A percentile compares a stretch with the other conserved stretches of the same genome.
These are phyloP conservation scores for Eugenia klotzschiana DNA, from an alignment of 441 rosid species.

Conservation along the genomic window DNA sequence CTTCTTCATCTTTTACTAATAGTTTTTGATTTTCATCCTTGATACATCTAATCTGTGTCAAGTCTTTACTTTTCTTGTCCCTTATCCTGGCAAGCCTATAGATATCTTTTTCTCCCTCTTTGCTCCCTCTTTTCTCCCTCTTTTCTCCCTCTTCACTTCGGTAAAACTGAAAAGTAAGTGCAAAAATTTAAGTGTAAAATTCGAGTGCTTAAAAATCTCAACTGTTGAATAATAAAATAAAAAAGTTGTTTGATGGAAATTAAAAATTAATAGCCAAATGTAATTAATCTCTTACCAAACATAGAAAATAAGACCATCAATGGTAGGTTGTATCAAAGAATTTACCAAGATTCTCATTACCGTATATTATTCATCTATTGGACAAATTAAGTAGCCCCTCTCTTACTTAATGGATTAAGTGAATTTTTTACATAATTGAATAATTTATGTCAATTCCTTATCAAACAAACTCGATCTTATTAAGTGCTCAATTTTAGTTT, in stretches of 20 bases:
- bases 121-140: too few species aligned
- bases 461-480: background rate
- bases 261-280: background rate
- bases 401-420: background rate
- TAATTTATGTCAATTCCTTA: background rate
- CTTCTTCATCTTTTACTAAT: too few species aligned
- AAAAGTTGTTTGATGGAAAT: background rate
- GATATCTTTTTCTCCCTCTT: too few species aligned
- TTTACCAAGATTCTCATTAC: background rate
- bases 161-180: background rate
- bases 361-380: background rate
- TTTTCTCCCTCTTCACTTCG: too few species aligned
- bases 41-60: too few species aligned
- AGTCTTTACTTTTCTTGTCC: too few species aligned
- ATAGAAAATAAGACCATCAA: background rate
- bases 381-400: background rate
- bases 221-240: background rate
- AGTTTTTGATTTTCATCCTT: too few species aligned
- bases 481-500: background rate
- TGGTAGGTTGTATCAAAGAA: background rate
- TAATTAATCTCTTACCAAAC: background rate
- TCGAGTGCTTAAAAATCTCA: background rate
- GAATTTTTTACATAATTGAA: background rate
- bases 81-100: too few species aligned
- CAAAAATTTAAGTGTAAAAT: background rate